Conservation (phyloP, 352 stramenopile species). For the Aphanomyces invadans region DNA sequence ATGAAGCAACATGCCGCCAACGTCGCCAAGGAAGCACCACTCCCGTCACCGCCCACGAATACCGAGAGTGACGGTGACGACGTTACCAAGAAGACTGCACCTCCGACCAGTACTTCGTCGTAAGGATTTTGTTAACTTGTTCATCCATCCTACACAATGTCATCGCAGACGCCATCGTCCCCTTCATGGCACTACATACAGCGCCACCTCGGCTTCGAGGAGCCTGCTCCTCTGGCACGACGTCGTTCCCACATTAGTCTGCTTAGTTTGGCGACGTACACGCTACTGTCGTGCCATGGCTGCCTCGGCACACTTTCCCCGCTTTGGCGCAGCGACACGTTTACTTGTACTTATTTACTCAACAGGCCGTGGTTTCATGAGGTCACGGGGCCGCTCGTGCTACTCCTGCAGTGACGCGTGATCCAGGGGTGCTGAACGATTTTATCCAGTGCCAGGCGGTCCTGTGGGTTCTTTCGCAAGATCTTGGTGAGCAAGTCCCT, state of each 20-base stretch:
- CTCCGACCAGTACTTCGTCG: background rate
- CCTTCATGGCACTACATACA: too few relatives aligned
- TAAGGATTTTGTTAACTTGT: background rate
- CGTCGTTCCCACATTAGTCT: too few relatives aligned
- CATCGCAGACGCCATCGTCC: too few relatives aligned
- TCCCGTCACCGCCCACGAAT: background rate
- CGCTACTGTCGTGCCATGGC: too few relatives aligned
- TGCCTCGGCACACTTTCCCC: too few relatives aligned
- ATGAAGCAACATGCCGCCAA: slow-evolving; percentile 8
- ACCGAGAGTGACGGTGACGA: background rate
- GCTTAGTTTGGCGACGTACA: too few relatives aligned
- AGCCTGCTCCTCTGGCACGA: too few relatives aligned
- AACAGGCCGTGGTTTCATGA: too few relatives aligned
- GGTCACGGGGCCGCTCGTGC: background rate
- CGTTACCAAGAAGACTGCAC: background rate
- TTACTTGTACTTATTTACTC: too few relatives aligned
- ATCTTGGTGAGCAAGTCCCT: slow-evolving; percentile 92
- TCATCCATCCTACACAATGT: background rate
- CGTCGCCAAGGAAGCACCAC: background rate
- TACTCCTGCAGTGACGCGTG: slow-evolving; percentile 43
- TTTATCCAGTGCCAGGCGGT: slow-evolving; percentile 88
- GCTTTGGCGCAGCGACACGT: too few relatives aligned
- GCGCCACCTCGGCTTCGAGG: too few relatives aligned
- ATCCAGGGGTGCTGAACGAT: slow-evolving; percentile 96
- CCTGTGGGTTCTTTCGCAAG: slow-evolving; percentile 92